Evolutionary conservation across 1,284 basidiomycete species (phyloP).

Genomic region (Phylloboletellus chloephorus): DNA sequence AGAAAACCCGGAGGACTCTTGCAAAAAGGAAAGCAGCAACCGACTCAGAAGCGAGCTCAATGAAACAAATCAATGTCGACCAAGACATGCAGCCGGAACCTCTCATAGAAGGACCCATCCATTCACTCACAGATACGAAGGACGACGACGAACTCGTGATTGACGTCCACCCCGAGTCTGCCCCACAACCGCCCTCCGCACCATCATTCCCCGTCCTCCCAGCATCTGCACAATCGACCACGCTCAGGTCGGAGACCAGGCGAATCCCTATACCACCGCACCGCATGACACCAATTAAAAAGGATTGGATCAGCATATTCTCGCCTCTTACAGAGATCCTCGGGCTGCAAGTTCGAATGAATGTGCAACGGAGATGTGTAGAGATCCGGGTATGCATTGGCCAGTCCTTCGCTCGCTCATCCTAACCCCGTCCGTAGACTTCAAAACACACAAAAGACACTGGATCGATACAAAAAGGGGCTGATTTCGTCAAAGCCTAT

Average conservation of each 20-base stretch:
- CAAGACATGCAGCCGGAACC: constrained; percentile 33
- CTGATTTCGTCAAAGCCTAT: constrained; percentile 96
- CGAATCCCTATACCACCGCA: constrained; percentile 91
- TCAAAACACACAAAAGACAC: constrained; percentile 92
- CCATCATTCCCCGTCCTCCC: constrained; percentile 66
- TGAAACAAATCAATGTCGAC: constrained; percentile 11
- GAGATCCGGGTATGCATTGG: constrained; percentile 77
- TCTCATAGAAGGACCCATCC: constrained; percentile 8
- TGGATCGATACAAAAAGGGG: constrained; percentile 93
- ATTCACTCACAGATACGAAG: constrained; percentile 5
- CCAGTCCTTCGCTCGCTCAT: constrained; percentile 1
- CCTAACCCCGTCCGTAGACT: constrained; percentile 51
- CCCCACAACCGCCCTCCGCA: constrained; percentile 40
- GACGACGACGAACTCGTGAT: constrained; percentile 64
- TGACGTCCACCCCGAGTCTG: constrained; percentile 43
- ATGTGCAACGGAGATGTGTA: constrained; percentile 81
- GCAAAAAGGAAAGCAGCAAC: constrained; percentile 40
- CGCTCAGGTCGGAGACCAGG: constrained; percentile 73
- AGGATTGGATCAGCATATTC: constrained; percentile 97
- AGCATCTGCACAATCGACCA: constrained; percentile 44
- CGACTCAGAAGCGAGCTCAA: constrained; percentile 8
- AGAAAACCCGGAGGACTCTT: constrained; percentile 55
- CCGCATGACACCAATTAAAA: constrained; percentile 94
- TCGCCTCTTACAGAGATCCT: constrained; percentile 94
- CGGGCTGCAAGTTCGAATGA: constrained; percentile 95